Evolutionary conservation across 768 basidiomycete species (phyloP), one percentile per base, ranked within the genome.

Genomic region (Clavaria fumosa): DNA sequence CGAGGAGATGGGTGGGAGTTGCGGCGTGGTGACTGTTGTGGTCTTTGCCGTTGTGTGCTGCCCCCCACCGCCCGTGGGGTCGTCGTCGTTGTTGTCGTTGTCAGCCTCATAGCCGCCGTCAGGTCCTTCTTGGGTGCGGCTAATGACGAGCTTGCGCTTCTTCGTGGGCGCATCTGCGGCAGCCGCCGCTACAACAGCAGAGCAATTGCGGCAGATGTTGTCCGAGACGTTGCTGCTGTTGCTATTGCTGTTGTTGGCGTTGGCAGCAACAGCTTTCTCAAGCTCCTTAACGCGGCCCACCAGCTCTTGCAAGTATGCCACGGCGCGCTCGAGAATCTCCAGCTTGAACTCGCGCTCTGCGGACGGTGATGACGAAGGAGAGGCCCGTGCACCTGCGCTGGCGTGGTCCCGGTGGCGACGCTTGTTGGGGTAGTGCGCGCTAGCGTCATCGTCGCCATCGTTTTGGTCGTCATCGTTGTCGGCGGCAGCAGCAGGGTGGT

Each of bases 331-430:
- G 35, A 91, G 70, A 33, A 90, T 81, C 59, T 91, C 89, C 18
- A 93, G 66, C 59, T 91, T 93, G 66, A 89, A 91, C 57, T 91
- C 86, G 51, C 83, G 83, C 48, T 79, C 82, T n/a, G n/a, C n/a
- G n/a, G n/a, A n/a, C n/a, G n/a, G n/a, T n/a, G n/a, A n/a, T n/a
- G n/a, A n/a, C n/a, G n/a, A n/a, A n/a, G n/a, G n/a, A n/a, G n/a
- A n/a, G n/a, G n/a, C n/a, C n/a, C n/a, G n/a, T n/a, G n/a, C n/a
- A n/a, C n/a, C n/a, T n/a, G n/a, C n/a, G n/a, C n/a, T n/a, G n/a
- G n/a, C n/a, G n/a, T n/a, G n/a, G n/a, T n/a, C n/a, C n/a, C n/a
- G n/a, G n/a, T n/a, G n/a, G n/a, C n/a, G n/a, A n/a, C n/a, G n/a
- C 54, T 71, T 70, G 43, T 68, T 64, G 41, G 65, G 62, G 37